Evolutionary conservation across 768 basidiomycete genomes (phyloP).

Genomic region (Serendipita vermifera): DNA sequence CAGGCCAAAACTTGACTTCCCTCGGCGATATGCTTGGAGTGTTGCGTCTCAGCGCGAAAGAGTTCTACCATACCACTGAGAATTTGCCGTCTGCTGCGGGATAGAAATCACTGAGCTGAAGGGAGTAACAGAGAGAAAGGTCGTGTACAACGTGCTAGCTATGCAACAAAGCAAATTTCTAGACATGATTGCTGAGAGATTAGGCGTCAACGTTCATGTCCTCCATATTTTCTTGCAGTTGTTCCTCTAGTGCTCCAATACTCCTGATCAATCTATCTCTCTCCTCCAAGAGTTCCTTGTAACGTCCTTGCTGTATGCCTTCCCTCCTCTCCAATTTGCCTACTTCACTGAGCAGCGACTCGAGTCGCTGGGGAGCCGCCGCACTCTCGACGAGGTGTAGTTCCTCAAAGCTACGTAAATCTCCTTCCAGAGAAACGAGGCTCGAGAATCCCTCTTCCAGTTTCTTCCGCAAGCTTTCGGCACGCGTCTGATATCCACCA

Average conservation of each 20-base stretch:
- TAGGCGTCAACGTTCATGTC: conserved; percentile 42
- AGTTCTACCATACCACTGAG: too few species aligned
- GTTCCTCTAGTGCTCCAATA: conserved; percentile 62
- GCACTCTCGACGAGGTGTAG: conserved; percentile 60
- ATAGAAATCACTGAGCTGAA: too few species aligned
- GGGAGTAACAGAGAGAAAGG: too few species aligned
- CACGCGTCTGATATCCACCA: conserved; percentile 82
- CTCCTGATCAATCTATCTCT: conserved; percentile 45
- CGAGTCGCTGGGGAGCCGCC: conserved; percentile 64
- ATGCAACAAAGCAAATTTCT: too few species aligned
- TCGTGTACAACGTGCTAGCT: too few species aligned
- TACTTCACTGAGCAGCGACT: conserved; percentile 77
- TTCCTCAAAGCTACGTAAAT: conserved; percentile 66
- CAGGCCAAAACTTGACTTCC: too few species aligned
- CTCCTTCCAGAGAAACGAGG: conserved; percentile 50
- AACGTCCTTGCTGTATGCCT: conserved; percentile 61
- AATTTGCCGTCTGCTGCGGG: too few species aligned
- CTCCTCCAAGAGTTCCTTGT: conserved; percentile 71
- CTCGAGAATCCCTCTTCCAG: conserved; percentile 57
- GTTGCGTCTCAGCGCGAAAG: too few species aligned
- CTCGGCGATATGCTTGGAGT: too few species aligned
- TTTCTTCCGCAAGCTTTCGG: conserved; percentile 49
- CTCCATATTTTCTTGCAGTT: conserved; percentile 74
- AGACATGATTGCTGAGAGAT: too few species aligned
- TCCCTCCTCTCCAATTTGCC: conserved; percentile 67